Percentiles rank a stretch among this genome's conserved stretches.
Conservation (phyloP, 352 stramenopile species). For the Nothophytophthora sp. region DNA sequence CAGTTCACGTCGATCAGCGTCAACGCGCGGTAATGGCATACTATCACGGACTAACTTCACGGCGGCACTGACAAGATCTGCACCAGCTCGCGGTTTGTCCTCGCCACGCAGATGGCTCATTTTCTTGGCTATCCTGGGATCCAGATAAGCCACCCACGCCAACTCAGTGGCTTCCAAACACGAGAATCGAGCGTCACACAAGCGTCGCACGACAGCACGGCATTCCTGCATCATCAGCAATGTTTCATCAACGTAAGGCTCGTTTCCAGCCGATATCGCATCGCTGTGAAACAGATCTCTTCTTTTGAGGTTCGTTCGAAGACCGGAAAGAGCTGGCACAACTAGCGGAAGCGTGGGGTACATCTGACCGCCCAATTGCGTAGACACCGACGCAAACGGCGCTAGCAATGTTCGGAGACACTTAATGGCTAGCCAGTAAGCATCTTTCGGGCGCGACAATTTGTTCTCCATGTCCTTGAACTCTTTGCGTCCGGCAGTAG, state of each 20-base stretch:
- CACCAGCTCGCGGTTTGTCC: too few species aligned
- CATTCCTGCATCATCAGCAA: conserved; percentile 18
- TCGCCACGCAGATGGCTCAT: too few species aligned
- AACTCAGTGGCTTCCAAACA: not conserved
- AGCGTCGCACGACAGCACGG: not conserved
- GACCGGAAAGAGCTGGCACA: not conserved
- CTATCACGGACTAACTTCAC: too few species aligned
- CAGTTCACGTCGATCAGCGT: not conserved
- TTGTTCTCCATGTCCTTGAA: conserved; percentile 2
- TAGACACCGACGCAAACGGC: not conserved
- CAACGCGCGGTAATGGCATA: not conserved
- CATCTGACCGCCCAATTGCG: not conserved
- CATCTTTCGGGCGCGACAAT: not conserved
- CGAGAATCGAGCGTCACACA: conserved; percentile 7
- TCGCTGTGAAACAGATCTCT: conserved; percentile 7
- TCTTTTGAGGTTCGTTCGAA: conserved; percentile 1
- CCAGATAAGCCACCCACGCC: not conserved
- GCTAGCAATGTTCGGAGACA: not conserved
- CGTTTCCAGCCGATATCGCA: not conserved
- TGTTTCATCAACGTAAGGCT: conserved; percentile 1
- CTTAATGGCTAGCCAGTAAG: conserved; percentile 5
- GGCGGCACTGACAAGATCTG: too few species aligned
- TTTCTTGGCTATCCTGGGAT: too few species aligned
- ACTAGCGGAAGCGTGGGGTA: conserved; percentile 12
- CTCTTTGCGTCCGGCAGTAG: not conserved